Evolutionary conservation across 2,329 filamentous ascomycete genomes (phyloP), one percentile per base, ranked within the genome.

Genomic region (Calonectria henricotiae): DNA sequence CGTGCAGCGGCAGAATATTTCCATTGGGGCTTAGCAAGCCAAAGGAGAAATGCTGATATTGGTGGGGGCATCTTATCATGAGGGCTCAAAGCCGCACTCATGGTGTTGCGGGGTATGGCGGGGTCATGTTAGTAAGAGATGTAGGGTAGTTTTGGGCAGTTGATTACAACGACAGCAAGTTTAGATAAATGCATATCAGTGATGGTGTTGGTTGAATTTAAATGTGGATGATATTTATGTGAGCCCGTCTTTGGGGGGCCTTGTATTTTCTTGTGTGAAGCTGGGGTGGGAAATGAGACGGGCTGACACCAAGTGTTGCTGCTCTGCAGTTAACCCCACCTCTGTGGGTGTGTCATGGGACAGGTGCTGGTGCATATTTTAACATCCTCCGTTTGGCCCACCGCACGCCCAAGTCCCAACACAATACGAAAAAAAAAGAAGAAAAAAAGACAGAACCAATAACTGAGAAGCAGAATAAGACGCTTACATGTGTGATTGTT

Each of bases 61-160:
- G 12, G 37, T 35, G 35, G 37, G 46, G 37, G 17, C 30, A 30
- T 12, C 37, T 62, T 51, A n/a, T 64, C 44, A 30, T 58, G 27
- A 55, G 47, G 60, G 49, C 47, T 51, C 44, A n/a, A 47, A 43
- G 60, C 35, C 37, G 60, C 37, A 58, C 51, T 65, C 51, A 61
- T 65, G 67, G 67, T 54, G 67, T 65, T 61, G 67, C 67, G 67
- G 67, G 67, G 67, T 69, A 68, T 69, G 62, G 67, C 67, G 67
- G 67, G 67, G 62, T 65, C 25, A 43, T 65, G 25, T 44, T 44
- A 46, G 30, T 25, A 60, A 43, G n/a, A n/a, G 41, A 37, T 67
- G 39, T 44, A 68, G 65, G 65, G 58, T 67, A 67, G 25, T 41
- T 30, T 49, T 55, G 46, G 25, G 9, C 27, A 7, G 51, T 30